Conservation (phyloP, 495 filamentous ascomycete genomes). For the Ramalina intermedia region DNA sequence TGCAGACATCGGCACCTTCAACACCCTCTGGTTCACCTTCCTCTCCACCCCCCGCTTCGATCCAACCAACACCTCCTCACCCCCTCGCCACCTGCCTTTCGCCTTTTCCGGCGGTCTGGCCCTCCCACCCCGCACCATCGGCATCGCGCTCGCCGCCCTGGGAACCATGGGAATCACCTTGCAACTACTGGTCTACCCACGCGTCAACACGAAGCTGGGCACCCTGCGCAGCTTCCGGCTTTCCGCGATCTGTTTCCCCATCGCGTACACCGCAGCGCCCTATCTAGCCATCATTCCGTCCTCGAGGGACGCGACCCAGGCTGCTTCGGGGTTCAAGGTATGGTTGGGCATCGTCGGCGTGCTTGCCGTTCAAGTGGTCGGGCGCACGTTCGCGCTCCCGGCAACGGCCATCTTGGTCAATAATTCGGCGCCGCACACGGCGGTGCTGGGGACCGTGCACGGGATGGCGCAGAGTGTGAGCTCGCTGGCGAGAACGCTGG, state of each 20-base stretch:
- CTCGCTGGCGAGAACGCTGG: constrained; percentile 56
- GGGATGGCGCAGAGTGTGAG: constrained; percentile 65
- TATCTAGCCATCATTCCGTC: constrained; percentile 60
- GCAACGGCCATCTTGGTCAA: constrained; percentile 67
- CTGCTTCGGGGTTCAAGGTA: constrained; percentile 48
- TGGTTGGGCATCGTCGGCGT: constrained; percentile 58
- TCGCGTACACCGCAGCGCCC: constrained; percentile 57
- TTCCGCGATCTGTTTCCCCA: constrained; percentile 56
- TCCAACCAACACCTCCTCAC: constrained; percentile 24
- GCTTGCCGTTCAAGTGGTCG: constrained; percentile 58
- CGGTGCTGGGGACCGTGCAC: constrained; percentile 68
- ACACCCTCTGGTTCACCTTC: constrained; percentile 73
- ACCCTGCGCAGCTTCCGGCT: constrained; percentile 53
- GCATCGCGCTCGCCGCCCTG: constrained; percentile 63
- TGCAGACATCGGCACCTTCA: constrained; percentile 59
- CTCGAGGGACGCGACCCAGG: constrained; percentile 38
- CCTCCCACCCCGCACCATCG: constrained; percentile 58
- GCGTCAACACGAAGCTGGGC: constrained; percentile 50
- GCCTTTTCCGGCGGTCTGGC: constrained; percentile 70
- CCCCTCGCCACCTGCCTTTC: constrained; percentile 41
- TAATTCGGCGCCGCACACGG: constrained; percentile 70
- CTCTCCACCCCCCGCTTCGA: constrained; percentile 66
- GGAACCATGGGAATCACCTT: constrained; percentile 63
- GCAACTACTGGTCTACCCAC: constrained; percentile 65
- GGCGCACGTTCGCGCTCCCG: constrained; percentile 71